Percentiles rank a stretch among this genome's conserved stretches.
These are phyloP conservation scores for Suhomyces kunorum DNA, from an alignment of 1,139 yeast genomes.

Conservation along the genomic window DNA sequence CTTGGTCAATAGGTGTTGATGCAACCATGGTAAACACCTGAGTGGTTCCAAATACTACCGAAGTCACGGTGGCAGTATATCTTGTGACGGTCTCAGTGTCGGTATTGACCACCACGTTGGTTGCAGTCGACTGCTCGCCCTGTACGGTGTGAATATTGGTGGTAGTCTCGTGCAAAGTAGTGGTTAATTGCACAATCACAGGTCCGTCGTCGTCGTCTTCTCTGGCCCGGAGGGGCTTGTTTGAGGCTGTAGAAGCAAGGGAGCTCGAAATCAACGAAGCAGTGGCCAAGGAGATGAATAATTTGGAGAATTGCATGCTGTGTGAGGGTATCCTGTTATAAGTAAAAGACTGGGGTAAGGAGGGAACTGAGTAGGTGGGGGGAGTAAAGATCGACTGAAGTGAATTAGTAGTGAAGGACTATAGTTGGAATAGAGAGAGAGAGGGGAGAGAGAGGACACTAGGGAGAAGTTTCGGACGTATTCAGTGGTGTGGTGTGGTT, in stretches of 20 bases:
- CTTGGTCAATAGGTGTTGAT: slow-evolving; percentile 39
- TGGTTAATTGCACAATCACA: slow-evolving; percentile 38
- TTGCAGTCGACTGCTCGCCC: slow-evolving; percentile 33
- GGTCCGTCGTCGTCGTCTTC: slow-evolving; percentile 27
- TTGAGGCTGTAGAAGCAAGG: slow-evolving; percentile 31
- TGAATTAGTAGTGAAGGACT: slow-evolving; percentile 18
- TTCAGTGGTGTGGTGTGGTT: slow-evolving; percentile 5
- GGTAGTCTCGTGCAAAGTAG: slow-evolving; percentile 37
- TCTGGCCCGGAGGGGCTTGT: slow-evolving; percentile 12
- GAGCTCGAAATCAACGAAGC: slow-evolving; percentile 25
- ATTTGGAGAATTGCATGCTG: slow-evolving; percentile 37
- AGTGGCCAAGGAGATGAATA: slow-evolving; percentile 26
- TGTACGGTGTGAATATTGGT: slow-evolving; percentile 38
- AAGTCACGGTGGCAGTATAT: slow-evolving; percentile 50
- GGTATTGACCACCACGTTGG: slow-evolving; percentile 34
- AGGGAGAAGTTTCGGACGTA: slow-evolving; percentile 11
- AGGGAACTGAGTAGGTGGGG: neutral
- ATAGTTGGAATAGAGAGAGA: slow-evolving; percentile 16
- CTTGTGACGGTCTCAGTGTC: slow-evolving; percentile 42
- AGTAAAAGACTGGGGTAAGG: neutral
- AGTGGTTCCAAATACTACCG: slow-evolving; percentile 45
- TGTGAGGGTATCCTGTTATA: slow-evolving; percentile 11
- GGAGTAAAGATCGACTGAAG: slow-evolving; percentile 21
- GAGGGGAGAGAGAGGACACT: slow-evolving; percentile 14
- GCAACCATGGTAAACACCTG: slow-evolving; percentile 42